phyloP scores from a whole-genome alignment of 2,329 filamentous ascomycete genomes.

The Aspergillus fijiensis region DNA sequence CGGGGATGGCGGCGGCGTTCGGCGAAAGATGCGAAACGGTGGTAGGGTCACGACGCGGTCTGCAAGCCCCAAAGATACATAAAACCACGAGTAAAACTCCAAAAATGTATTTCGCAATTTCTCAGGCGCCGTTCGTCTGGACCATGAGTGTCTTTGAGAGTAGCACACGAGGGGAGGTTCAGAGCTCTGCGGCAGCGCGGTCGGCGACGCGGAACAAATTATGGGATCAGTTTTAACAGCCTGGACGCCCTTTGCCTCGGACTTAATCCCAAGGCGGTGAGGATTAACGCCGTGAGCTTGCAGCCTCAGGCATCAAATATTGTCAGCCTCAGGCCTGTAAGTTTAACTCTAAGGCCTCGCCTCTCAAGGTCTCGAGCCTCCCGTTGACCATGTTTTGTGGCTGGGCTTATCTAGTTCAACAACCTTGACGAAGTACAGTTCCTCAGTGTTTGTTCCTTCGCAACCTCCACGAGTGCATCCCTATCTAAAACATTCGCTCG shows the following conservation, averaged over 20 bases:
- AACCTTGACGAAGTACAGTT: too few species aligned
- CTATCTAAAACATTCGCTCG: too few species aligned
- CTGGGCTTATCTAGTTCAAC: not conserved
- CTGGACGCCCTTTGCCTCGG: constrained; percentile 10
- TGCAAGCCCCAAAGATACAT: not conserved
- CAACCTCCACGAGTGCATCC: too few species aligned
- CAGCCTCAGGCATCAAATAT: too few species aligned
- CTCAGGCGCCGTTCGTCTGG: not conserved
- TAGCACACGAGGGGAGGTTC: not conserved
- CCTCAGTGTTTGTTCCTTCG: too few species aligned
- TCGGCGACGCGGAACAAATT: constrained; percentile 8
- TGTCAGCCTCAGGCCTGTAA: not conserved
- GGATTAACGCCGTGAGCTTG: constrained; percentile 9
- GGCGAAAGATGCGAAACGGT: constrained; percentile 12
- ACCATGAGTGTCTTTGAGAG: not conserved
- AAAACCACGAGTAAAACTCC: not conserved
- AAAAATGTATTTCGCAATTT: not conserved
- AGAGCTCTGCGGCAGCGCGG: not conserved
- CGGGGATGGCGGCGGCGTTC: constrained; percentile 11
- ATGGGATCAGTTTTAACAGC: constrained; percentile 13
- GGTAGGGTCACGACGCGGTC: not conserved
- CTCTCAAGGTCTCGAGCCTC: not conserved
- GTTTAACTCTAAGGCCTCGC: not conserved
- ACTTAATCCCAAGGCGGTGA: constrained; percentile 18
- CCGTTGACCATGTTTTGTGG: not conserved